A percentile compares a stretch with the other conserved stretches of the same genome.
These are phyloP conservation scores for Aspergillus thermomutatus DNA, from an alignment of 2,329 filamentous ascomycete genomes.

Conservation along the genomic window DNA sequence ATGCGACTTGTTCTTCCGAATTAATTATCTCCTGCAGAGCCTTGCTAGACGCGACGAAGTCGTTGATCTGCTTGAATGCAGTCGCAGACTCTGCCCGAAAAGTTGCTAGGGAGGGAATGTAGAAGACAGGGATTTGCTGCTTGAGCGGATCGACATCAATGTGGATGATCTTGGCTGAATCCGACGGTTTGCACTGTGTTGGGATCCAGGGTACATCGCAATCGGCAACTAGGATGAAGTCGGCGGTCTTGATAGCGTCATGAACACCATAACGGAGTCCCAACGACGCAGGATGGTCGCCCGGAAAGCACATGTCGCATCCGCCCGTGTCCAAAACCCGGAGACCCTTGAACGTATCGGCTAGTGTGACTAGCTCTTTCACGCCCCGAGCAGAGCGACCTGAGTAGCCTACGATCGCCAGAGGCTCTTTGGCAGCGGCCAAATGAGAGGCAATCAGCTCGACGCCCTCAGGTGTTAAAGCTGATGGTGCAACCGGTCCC, in stretches of 20 bases:
- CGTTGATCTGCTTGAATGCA: conserved; percentile 66
- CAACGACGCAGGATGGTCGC: conserved; percentile 54
- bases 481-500: conserved; percentile 67
- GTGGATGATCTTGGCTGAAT: conserved; percentile 59
- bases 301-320: conserved; percentile 51
- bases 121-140: conserved; percentile 71
- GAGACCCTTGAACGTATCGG: conserved; percentile 47
- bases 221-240: conserved; percentile 80
- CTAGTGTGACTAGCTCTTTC: conserved; percentile 44
- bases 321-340: conserved; percentile 53
- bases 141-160: conserved; percentile 67
- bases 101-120: conserved; percentile 62
- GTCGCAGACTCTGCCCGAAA: conserved; percentile 65
- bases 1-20: conserved; percentile 40
- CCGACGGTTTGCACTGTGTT: conserved; percentile 63
- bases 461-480: conserved; percentile 50
- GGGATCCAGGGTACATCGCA: conserved; percentile 93
- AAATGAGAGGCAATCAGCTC: conserved; percentile 43
- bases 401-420: conserved; percentile 51
- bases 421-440: conserved; percentile 45
- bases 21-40: conserved; percentile 43
- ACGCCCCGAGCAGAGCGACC: conserved; percentile 46
- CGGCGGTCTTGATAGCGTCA: conserved; percentile 69
- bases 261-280: conserved; percentile 73
- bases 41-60: conserved; percentile 53